Evolutionary conservation across 1,284 basidiomycete species (phyloP).

Genomic region (Schizopora paradoxa): DNA sequence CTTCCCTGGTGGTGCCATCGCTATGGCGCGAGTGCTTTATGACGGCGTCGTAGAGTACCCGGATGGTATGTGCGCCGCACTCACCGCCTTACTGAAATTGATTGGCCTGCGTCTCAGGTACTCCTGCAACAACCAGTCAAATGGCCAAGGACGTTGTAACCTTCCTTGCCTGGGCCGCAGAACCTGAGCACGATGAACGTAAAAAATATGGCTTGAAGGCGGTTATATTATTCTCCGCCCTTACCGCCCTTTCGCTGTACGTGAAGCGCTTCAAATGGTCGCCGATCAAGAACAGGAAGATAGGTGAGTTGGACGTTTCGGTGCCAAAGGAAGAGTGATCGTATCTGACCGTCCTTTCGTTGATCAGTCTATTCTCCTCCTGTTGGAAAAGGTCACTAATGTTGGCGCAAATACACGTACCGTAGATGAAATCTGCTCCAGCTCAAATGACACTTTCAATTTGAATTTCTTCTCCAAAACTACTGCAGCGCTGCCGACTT

Average conservation of each 20-base stretch:
- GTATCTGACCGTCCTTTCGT: constrained; percentile 1
- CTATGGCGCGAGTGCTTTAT: constrained; percentile 96
- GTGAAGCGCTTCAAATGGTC: constrained; percentile 96
- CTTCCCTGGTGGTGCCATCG: constrained; percentile 97
- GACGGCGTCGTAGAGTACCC: constrained; percentile 95
- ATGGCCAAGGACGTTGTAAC: constrained; percentile 99
- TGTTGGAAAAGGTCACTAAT: constrained; percentile 35
- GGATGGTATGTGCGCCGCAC: constrained; percentile 56
- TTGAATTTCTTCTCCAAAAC: no score
- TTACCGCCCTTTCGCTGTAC: constrained; percentile 81
- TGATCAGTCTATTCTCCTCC: constrained; percentile 50
- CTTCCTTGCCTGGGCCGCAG: constrained; percentile 93
- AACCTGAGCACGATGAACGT: constrained; percentile 96
- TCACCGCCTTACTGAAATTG: constrained; percentile 10
- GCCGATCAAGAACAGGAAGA: constrained; percentile 88
- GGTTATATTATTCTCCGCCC: constrained; percentile 81
- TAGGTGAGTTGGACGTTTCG: constrained; percentile 45
- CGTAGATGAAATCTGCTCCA: constrained; percentile 13
- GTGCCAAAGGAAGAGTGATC: no score
- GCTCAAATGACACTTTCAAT: no score
- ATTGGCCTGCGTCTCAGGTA: constrained; percentile 47
- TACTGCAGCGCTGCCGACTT: no score
- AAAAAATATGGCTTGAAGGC: constrained; percentile 96
- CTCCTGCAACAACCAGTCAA: constrained; percentile 95
- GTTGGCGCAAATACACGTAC: constrained; percentile 11